Evolutionary conservation across 306 rosid species (phyloP).

Genomic region (Castanospermum australe): DNA sequence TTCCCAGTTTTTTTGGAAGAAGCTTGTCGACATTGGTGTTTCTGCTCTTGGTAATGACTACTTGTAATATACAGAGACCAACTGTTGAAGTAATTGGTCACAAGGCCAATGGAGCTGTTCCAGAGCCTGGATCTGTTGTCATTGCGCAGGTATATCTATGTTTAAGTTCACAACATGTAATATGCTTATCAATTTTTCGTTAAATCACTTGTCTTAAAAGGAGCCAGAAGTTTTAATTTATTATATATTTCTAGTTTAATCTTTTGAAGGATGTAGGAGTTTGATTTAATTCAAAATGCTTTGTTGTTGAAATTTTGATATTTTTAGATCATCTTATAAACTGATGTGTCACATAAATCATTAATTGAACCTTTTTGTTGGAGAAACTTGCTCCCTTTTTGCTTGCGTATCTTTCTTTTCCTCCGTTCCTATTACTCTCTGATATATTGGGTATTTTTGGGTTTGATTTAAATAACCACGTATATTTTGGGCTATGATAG

Average conservation of each 20-base stretch:
- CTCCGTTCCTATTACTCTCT: too few species aligned
- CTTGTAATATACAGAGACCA: slow-evolving; percentile 52
- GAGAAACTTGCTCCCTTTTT: background rate
- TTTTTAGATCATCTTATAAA: background rate
- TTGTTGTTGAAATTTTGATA: background rate
- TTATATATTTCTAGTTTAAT: background rate
- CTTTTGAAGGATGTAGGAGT: background rate
- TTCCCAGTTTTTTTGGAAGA: background rate
- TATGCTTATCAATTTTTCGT: background rate
- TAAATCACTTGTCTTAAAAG: background rate
- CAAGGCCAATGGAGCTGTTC: slow-evolving; percentile 87
- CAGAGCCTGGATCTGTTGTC: slow-evolving; percentile 77
- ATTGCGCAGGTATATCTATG: slow-evolving; percentile 59
- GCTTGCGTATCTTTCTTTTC: background rate
- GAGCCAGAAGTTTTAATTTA: background rate
- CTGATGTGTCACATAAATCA: background rate
- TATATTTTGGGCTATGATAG: slow-evolving; percentile 32
- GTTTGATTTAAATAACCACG: background rate
- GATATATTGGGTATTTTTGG: background rate
- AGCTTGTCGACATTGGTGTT: background rate
- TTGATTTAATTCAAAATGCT: background rate
- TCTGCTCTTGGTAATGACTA: background rate
- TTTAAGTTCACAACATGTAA: background rate
- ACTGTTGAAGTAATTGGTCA: slow-evolving; percentile 83
- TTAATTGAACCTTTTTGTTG: background rate